These are phyloP conservation scores for thale cress (Arabidopsis thaliana) DNA, from an alignment of 345 rosid genomes.

Conservation along the genomic window TAIR10.1 NC_003071.7:9271001-9271500, in stretches of 20 bases:
- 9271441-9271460: conserved; percentile 81
- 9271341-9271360: conserved; percentile 70
- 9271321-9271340: conserved; percentile 76
- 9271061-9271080: conserved; percentile 26
- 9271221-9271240: conserved; percentile 50
- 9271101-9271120: conserved; percentile 31
- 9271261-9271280: conserved; percentile 39
- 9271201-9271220: conserved; percentile 46
- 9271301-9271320: conserved; percentile 69
- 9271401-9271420: conserved; percentile 56
- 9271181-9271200: conserved; percentile 64
- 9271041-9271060: conserved; percentile 29
- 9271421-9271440: conserved; percentile 76
- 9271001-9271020: conserved; percentile 60
- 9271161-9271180: conserved; percentile 65
- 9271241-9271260: conserved; percentile 50
- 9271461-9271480: conserved; percentile 55
- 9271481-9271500: conserved; percentile 66
- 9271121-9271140: conserved; percentile 54
- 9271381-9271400: conserved; percentile 80
- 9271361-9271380: conserved; percentile 82
- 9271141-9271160: conserved; percentile 65
- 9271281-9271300: conserved; percentile 63
- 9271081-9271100: conserved; percentile 29
- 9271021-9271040: conserved; percentile 51